Evolutionary conservation across 1,284 basidiomycete genomes (phyloP).

Genomic region (Sanghuangporus baumii): DNA sequence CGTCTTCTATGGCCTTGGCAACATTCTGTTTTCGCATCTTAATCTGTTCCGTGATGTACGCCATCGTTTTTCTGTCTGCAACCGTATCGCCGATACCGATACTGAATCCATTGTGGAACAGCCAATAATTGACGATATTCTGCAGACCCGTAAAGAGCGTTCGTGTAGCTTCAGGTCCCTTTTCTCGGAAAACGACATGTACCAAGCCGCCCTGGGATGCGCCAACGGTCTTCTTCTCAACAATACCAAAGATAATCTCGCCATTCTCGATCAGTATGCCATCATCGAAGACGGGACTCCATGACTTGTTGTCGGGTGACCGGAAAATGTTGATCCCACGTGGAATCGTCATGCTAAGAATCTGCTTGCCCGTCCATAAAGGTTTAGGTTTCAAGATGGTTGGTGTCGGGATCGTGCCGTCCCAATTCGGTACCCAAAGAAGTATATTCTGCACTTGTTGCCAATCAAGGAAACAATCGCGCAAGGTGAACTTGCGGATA

Average conservation of each 20-base stretch:
- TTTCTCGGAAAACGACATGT: constrained; percentile 97
- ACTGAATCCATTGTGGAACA: constrained; percentile 98
- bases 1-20: constrained; percentile 65
- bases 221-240: constrained; percentile 98
- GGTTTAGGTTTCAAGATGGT: constrained; percentile 97
- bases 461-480: constrained; percentile 94
- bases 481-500: constrained; percentile 94
- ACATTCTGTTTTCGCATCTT: constrained; percentile 78
- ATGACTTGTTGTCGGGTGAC: constrained; percentile 73
- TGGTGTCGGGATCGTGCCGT: constrained; percentile 88
- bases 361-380: constrained; percentile 97
- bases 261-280: constrained; percentile 98
- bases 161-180: constrained; percentile 91
- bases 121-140: constrained; percentile 96
- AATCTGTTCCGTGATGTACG: constrained; percentile 80
- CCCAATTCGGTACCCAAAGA: constrained; percentile 97
- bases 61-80: constrained; percentile 87
- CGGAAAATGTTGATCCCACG: constrained; percentile 93
- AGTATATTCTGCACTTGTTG: constrained; percentile 94
- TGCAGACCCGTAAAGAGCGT: constrained; percentile 93
- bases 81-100: constrained; percentile 99
- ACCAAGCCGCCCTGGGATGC: constrained; percentile 92
- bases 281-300: constrained; percentile 84
- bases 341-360: constrained; percentile 90
- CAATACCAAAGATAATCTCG: constrained; percentile 91